Conservation (phyloP, 2,329 filamentous ascomycete genomes). For the Epichloe brachyelytri region DNA sequence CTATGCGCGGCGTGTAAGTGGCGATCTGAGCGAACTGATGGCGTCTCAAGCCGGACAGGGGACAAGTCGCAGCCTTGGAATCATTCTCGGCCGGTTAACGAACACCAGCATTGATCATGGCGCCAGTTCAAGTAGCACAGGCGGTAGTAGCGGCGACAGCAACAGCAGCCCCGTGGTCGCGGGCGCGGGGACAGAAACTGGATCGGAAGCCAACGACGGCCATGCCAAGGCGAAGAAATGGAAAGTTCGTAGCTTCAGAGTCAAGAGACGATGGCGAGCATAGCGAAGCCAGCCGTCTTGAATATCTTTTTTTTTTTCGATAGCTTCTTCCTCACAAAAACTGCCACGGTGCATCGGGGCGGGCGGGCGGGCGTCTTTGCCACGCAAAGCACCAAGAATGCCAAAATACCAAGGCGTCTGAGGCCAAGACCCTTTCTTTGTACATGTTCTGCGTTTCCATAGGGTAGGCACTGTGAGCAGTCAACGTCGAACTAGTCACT, state of each 20-base stretch:
- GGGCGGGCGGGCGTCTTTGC: too few relatives aligned
- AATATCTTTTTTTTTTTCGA: background rate
- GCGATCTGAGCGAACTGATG: conserved; percentile 17
- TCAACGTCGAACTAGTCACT: too few relatives aligned
- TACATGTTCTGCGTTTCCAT: too few relatives aligned
- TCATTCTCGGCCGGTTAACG: conserved; percentile 8
- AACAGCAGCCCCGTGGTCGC: background rate
- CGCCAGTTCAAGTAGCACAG: conserved; percentile 6
- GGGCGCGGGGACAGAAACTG: conserved; percentile 3
- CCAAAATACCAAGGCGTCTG: too few relatives aligned
- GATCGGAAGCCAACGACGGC: background rate
- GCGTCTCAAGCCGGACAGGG: conserved; percentile 11
- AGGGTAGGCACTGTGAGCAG: too few relatives aligned
- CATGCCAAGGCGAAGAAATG: conserved; percentile 2
- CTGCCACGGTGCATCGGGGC: too few relatives aligned
- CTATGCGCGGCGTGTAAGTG: conserved; percentile 16
- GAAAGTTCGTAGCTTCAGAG: conserved; percentile 3
- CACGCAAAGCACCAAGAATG: too few relatives aligned
- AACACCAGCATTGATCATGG: background rate
- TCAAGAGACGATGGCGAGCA: conserved; percentile 5
- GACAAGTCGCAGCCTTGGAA: conserved; percentile 10
- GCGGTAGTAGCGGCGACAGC: conserved; percentile 5
- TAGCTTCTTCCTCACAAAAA: too few relatives aligned
- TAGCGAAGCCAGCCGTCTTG: background rate
- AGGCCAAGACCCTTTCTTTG: too few relatives aligned